Base-by-base conservation (phyloP, 192 early-diverging fungal genomes). In the Linnemannia zychae region DNA sequence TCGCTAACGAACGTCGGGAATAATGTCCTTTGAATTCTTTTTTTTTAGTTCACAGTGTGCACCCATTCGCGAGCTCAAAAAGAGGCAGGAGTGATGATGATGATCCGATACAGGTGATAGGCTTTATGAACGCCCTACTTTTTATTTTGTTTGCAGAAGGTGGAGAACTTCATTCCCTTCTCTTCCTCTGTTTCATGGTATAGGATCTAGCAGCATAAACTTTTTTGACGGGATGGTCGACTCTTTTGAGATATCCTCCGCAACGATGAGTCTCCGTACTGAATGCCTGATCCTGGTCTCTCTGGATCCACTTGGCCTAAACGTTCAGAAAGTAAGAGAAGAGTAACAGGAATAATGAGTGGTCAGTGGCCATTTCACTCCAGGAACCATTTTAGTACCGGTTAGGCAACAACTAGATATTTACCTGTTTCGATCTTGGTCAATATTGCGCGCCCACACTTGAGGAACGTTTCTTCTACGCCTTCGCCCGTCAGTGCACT, bases 401-500 rank as follows among this genome's bases (percentile, higher is more conserved):
- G 22, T 63, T 12, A 57, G 4, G 11, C 57, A 12, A 63, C 12
- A 1, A 63, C 24, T 24, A 24, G 22, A 12, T 31, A 9, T 31
- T 7, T 87, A 82, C 90, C 90, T 63, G 90, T 91, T 66, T 91
- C 90, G 48, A 91, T 88, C 67, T 91, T 91, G 15, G 88, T 89
- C 50, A 91, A 81, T 86, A 91, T 89, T 44, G 90, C 85, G 57
- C 90, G 57, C 46, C 88, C 90, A 71, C 88, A 91, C 40, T 91
- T 91, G 20, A 91, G 77, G 72, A 92, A 92, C 22, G 88, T 86
- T 44, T 92, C 91, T 50, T 91, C 89, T 52, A 92, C 91, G 15
- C 91, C 91, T 72, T 91, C 88, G 7, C 88, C 91, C n/a, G 91
- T 90, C 71, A 90, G 84, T 50, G 91, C 91, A 68, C 89, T 90